Evolutionary conservation across 2,329 filamentous ascomycete genomes (phyloP), one percentile per base, ranked within the genome.

Genomic region (Penicillium sp.): DNA sequence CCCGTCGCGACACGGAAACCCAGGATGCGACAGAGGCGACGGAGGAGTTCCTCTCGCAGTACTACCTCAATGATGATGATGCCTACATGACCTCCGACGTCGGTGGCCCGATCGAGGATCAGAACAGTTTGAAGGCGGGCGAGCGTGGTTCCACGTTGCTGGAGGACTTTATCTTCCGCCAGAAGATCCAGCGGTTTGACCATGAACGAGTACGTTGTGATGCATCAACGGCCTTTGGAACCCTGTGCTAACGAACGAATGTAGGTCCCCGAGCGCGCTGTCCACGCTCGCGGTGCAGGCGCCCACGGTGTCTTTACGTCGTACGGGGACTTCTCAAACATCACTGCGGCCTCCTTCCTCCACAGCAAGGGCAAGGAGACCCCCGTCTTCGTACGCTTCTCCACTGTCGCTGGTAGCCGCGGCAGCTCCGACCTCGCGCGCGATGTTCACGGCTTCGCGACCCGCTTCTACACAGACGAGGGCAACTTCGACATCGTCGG

Each of bases 371-470:
- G 82, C 45, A 90, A 91, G 73, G 74, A 88, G 70, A 88, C 88
- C 0, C 82, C 86, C 0, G 79, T 88, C 0, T 91, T 91, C 69
- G 80, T 89, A n/a, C 87, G 90, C 17, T 91, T 92, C 73, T 92
- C 90, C 0, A 92, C 90, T 1, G 90, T 93, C 9, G 86, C 88
- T 21, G 89, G 89, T 2, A 89, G 85, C 38, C 82, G 86, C 15
- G 90, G 90, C 31, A 90, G 87, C 67, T 84, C 87, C 2, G 90
- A 92, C 69, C 89, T 88, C 0, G 88, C 84, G 7, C 84, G 90
- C 41, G 90, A 92, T 78, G 88, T 91, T 0, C 89, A 90, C 64
- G 90, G 90, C 1, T 92, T 91, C 69, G 90, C 90, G 3, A 85
- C 82, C 54, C 83, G 84, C 60, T 88, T 90, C 68, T 91, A 91